Conservation (phyloP, 2,329 filamentous ascomycete genomes). For the Ceratocystis colombiana region DNA sequence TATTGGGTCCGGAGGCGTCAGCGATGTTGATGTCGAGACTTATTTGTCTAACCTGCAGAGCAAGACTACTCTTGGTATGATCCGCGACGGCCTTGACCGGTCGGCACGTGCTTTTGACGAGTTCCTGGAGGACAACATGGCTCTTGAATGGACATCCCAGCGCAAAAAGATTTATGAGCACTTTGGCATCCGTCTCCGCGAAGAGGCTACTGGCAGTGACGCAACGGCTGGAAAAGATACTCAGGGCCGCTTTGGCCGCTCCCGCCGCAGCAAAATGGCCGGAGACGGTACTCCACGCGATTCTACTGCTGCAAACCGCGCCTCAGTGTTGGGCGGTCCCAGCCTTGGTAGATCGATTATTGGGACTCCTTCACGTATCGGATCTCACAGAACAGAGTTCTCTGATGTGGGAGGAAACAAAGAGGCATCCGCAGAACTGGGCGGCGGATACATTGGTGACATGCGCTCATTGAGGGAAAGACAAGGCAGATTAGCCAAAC, state of each 20-base stretch:
- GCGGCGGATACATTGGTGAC: conserved; percentile 48
- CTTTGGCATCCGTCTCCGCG: conserved; percentile 68
- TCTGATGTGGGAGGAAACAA: conserved; percentile 55
- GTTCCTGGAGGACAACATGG: conserved; percentile 88
- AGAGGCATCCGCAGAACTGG: conserved; percentile 32
- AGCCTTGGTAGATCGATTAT: conserved; percentile 76
- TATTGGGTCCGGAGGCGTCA: conserved; percentile 34
- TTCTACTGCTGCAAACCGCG: conserved; percentile 37
- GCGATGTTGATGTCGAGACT: conserved; percentile 60
- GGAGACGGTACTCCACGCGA: conserved; percentile 47
- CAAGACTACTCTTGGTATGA: conserved; percentile 83
- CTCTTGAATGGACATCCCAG: conserved; percentile 92
- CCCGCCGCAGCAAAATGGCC: conserved; percentile 42
- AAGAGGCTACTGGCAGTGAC: conserved; percentile 34
- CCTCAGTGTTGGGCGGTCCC: conserved; percentile 45
- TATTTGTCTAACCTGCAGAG: conserved; percentile 81
- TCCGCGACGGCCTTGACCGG: conserved; percentile 79
- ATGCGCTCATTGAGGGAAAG: conserved; percentile 73
- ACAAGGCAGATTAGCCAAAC: conserved; percentile 68
- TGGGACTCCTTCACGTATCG: conserved; percentile 62
- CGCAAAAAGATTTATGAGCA: conserved; percentile 90
- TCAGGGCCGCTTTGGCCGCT: conserved; percentile 49
- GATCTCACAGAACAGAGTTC: conserved; percentile 55
- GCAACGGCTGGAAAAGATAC: conserved; percentile 36
- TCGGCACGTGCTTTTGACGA: conserved; percentile 85